Conservation (phyloP, 257 asterid species). For the Solanum sejunctum region DNA sequence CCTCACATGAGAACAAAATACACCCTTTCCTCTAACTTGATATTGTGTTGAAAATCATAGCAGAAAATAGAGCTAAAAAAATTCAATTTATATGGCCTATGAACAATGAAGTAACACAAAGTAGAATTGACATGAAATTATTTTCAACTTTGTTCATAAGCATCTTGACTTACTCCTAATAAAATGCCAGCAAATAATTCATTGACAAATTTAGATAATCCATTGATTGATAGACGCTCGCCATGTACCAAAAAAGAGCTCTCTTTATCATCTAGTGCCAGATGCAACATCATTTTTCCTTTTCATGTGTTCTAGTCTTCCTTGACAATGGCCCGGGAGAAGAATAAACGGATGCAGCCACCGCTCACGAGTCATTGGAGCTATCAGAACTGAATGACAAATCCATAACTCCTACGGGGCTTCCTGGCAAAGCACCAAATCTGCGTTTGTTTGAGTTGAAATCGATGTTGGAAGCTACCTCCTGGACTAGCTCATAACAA, state of each 20-base stretch:
- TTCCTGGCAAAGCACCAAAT: conserved; percentile 35
- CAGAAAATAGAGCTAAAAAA: background rate
- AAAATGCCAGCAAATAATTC: conserved; percentile 26
- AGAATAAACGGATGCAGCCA: conserved; percentile 33
- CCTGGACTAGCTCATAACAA: conserved; percentile 42
- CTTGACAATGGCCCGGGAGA: conserved; percentile 61
- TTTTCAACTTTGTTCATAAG: background rate
- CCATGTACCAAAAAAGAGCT: background rate
- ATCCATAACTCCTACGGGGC: conserved; percentile 67
- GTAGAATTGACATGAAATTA: background rate
- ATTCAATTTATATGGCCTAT: background rate
- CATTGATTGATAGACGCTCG: background rate
- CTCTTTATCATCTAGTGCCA: background rate
- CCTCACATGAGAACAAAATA: conserved; percentile 40
- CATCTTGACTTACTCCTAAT: conserved; percentile 11
- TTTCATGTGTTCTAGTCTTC: conserved; percentile 15
- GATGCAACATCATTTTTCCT: background rate
- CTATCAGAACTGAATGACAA: conserved; percentile 40
- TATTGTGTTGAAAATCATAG: conserved; percentile 5
- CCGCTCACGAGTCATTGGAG: conserved; percentile 38
- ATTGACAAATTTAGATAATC: background rate
- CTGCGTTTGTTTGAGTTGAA: conserved; percentile 38
- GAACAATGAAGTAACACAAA: background rate
- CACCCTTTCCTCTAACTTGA: conserved; percentile 4
- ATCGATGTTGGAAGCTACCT: conserved; percentile 24